These are phyloP conservation scores for Phaeotremella skinneri DNA, from an alignment of 768 basidiomycete species.

Conservation along the genomic window DNA sequence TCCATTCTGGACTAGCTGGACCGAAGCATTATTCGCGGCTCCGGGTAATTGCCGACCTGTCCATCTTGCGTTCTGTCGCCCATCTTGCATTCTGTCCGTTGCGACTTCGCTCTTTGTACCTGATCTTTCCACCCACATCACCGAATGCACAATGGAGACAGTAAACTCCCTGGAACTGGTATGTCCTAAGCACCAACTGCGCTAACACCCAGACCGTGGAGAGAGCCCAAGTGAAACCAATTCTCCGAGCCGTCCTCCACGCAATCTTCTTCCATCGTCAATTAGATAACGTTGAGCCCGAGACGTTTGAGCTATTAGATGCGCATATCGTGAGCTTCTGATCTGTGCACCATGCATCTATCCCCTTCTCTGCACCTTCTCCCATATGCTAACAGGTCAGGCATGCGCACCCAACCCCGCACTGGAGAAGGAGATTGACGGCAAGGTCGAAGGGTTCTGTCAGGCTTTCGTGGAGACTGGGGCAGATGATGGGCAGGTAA, in stretches of 20 bases:
- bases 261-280: slow-evolving; percentile 42
- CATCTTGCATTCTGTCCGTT: too few relatives aligned
- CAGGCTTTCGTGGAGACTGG: slow-evolving; percentile 16
- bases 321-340: slow-evolving; percentile 31
- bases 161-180: slow-evolving; percentile 8
- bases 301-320: slow-evolving; percentile 35
- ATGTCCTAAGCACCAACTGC: background rate
- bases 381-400: background rate
- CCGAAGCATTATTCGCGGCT: too few relatives aligned
- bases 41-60: too few relatives aligned
- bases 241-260: slow-evolving; percentile 27
- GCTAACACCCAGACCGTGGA: slow-evolving; percentile 23
- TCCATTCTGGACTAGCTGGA: too few relatives aligned
- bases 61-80: too few relatives aligned
- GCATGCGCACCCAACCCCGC: slow-evolving; percentile 4
- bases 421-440: slow-evolving; percentile 16
- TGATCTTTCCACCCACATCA: too few relatives aligned
- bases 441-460: slow-evolving; percentile 19
- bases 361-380: background rate
- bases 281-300: slow-evolving; percentile 36
- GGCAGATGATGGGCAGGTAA: slow-evolving; percentile 19
- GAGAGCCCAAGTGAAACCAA: slow-evolving; percentile 24
- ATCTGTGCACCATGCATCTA: background rate
- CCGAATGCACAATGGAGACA: slow-evolving; percentile 6
- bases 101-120: too few relatives aligned